Evolutionary conservation across 2,329 filamentous ascomycete genomes (phyloP), one percentile per base, ranked within the genome.

Genomic region (Fusarium siculi): DNA sequence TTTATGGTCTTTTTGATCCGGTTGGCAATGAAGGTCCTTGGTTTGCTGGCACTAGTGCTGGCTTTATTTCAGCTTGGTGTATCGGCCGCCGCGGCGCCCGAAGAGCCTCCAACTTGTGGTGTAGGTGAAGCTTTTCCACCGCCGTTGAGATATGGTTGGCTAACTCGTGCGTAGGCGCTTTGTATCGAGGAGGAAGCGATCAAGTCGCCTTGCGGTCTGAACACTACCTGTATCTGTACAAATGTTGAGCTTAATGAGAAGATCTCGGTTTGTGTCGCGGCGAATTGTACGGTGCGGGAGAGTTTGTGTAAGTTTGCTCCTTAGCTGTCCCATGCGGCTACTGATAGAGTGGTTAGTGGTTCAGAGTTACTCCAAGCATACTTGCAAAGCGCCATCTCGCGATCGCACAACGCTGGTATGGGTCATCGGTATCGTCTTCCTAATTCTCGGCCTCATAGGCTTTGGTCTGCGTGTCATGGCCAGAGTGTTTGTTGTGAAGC

Each of bases 91-190:
- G 62, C 58, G n/a, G 39, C 46, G n/a, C 43, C 65, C 10, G 50
- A 50, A n/a, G 52, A 56, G 37, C 69, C 70, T 53, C 73, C 72
- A 9, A 53, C 46, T 25, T 74, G 73, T 63, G 70, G 64, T 50
- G 67, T 70, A 34, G 28, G 67, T 43, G 8, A 23, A 36, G 7
- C 30, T 59, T 53, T 11, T 40, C 7, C 8, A 6, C 28, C 37
- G 1, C 10, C 37, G 3, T 21, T 0, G 32, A 44, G 40, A 39
- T 25, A 16, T 0, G 1, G 0, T 1, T 54, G 4, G 21, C 65
- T 70, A 19, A 70, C 28, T 28, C 15, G 9, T 32, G 11, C 0
- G 9, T 23, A 70, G 67, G 25, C 32, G 1, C 10, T 30, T 5
- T 70, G 67, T 12, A 70, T 69, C 10, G 47, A 69, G 11, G 34